Percentiles rank a stretch among this genome's conserved stretches.
phyloP scores from a whole-genome alignment of 139 green algal species.

The Coelastrella sp. region DNA sequence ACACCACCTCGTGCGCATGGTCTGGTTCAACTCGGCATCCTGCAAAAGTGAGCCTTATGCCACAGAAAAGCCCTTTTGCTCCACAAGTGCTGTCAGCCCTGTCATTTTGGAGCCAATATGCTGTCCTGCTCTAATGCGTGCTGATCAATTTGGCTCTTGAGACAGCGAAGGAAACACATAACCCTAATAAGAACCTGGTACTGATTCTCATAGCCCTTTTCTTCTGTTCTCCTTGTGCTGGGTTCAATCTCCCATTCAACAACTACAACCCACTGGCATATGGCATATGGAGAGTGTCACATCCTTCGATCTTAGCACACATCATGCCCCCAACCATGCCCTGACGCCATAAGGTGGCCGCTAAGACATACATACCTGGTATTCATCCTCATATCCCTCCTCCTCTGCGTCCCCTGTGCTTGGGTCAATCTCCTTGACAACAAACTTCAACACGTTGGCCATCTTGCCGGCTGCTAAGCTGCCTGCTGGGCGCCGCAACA shows the following conservation, averaged over 20 bases:
- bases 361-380: conserved; percentile 66
- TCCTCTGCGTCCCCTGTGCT: conserved; percentile 91
- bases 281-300: too few relatives aligned
- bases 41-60: too few relatives aligned
- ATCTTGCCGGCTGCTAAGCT: conserved; percentile 77
- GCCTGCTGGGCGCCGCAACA: conserved; percentile 75
- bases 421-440: conserved; percentile 98
- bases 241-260: too few relatives aligned
- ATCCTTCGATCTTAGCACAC: too few relatives aligned
- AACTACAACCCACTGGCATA: too few relatives aligned
- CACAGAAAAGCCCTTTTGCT: too few relatives aligned
- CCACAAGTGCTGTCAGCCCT: too few relatives aligned
- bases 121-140: too few relatives aligned
- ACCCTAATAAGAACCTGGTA: conserved; percentile 74
- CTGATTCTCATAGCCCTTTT: conserved; percentile 98
- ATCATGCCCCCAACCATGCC: background rate
- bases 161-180: background rate
- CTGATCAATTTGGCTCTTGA: background rate
- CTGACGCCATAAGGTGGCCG: background rate
- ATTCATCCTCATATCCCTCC: conserved; percentile 98
- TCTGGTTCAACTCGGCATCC: too few relatives aligned
- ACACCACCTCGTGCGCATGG: too few relatives aligned
- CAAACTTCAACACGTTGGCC: conserved; percentile 91
- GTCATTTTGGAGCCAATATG: too few relatives aligned
- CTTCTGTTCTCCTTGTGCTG: conserved; percentile 66